These are phyloP conservation scores for Candida qinlingensis DNA, from an alignment of 805 yeast species.

Conservation along the genomic window DNA sequence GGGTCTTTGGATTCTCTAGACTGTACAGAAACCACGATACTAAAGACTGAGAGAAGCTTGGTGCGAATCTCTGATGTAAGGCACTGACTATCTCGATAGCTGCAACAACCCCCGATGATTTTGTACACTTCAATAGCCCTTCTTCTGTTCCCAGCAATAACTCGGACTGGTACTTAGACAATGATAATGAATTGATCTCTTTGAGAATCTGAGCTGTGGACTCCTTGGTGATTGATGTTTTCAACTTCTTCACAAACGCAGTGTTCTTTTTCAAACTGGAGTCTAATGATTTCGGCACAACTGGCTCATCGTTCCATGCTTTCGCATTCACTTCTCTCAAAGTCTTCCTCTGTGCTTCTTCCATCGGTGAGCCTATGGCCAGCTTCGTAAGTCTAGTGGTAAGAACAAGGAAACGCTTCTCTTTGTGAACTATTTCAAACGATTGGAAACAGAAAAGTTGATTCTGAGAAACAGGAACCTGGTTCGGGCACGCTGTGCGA, in stretches of 20 bases:
- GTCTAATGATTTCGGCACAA: slow-evolving; percentile 38
- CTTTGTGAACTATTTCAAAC: neutral
- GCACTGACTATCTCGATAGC: slow-evolving; percentile 64
- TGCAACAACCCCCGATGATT: slow-evolving; percentile 53
- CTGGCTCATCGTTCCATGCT: slow-evolving; percentile 20
- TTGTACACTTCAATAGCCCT: slow-evolving; percentile 47
- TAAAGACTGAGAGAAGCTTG: slow-evolving; percentile 45
- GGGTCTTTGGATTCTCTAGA: slow-evolving; percentile 33
- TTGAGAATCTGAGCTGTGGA: slow-evolving; percentile 42
- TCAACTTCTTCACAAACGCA: slow-evolving; percentile 68
- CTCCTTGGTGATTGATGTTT: slow-evolving; percentile 51
- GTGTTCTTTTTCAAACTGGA: slow-evolving; percentile 79
- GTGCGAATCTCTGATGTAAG: slow-evolving; percentile 69
- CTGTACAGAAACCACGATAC: slow-evolving; percentile 37
- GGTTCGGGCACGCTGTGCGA: no score
- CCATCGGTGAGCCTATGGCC: neutral
- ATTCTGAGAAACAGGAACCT: no score
- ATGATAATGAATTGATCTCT: slow-evolving; percentile 56
- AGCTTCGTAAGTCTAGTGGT: neutral
- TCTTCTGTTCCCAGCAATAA: slow-evolving; percentile 58
- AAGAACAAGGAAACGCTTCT: neutral
- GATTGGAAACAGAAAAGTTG: no score
- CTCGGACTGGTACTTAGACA: slow-evolving; percentile 74
- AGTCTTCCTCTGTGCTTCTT: slow-evolving; percentile 7
- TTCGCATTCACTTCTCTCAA: slow-evolving; percentile 10